Base-by-base conservation (phyloP, 129 eudicot species). In the Scalesia atractyloides region DNA sequence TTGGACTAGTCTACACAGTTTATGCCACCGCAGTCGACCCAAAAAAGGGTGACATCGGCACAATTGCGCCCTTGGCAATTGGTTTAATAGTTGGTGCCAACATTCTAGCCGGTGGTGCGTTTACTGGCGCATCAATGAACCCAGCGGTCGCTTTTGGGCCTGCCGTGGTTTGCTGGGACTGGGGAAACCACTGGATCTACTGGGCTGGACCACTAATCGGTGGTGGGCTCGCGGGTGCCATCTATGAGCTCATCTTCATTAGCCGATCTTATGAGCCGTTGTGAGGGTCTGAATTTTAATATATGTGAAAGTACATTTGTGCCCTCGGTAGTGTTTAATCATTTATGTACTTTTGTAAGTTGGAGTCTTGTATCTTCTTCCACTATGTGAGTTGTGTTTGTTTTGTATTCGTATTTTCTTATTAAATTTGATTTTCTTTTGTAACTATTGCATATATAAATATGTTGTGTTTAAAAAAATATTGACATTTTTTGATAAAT, bases 21-120 rank as follows among this genome's bases (percentile, higher is more conserved):
- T 86, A 86, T 65, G 87, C 91, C 65, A 86, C 91, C 9, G 87
- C 91, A 5, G 30, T 86, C 13, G 91, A 86, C 80, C 87, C 91
- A 0, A 83, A 80, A 50, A 83, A 83, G 57, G 91, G 86, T 1
- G 82, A 77, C 8, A 8, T 86, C 8, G 88, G 88, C 5, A 81
- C 81, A 14, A 80, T 83, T 5, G 91, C 84, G 5, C 91, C 91
- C 3, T 60, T 83, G 46, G 88, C 91, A 1, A 83, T 86, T 64
- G 91, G 91, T 68, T 80, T 86, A 34, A 48, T 86, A 14, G 91
- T 86, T 13, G 91, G 84, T 20, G 91, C 88, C 44, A 83, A 86
- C 72, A 86, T 80, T 77, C 73, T 86, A 17, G 86, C 83, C 8
- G 91, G 88, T n/a, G 91, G 91, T 52, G 84, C 88, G 1, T 86